Evolutionary conservation across 768 basidiomycete genomes (phyloP), one percentile per base, ranked within the genome.

Genomic region (Lentinus tigrinus): DNA sequence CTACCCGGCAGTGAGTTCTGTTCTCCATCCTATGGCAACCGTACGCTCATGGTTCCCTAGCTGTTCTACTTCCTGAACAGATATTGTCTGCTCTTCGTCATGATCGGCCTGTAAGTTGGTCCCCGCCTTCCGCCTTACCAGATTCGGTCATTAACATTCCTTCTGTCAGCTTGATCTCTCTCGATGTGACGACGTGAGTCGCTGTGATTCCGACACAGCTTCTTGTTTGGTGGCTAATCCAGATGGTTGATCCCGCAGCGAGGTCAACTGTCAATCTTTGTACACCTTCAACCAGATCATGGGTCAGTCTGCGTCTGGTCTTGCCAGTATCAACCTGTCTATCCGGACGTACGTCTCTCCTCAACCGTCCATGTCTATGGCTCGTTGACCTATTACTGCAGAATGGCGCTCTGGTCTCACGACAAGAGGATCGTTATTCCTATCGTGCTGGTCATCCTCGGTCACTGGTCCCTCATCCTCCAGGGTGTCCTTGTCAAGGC

Each of bases 401-500:
- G 81, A 3, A 82, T 88, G 69, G 88, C 87, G 19, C 80, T 89
- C 23, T 89, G 86, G 86, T 80, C 79, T 11, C 80, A 84, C 42
- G 79, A 81, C 55, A 72, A 73, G 59, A 82, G 77, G 64, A 74
- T 89, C 60, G 71, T 85, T 28, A 70, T 74, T 6, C 60, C 77
- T 16, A 72, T 89, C 19, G 65, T 83, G 6, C 21, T 83, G 36
- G 66, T 88, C 52, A 83, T 85, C 49, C 73, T 88, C n/a, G 87
- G 87, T 3, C 87, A 88, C 65, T 89, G 87, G 87, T 85, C 85
- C 1, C 73, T 89, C 51, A 82, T 89, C 59, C 74, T 89, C 23
- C 87, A 88, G 73, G 85, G 86, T 26, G 77, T 87, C 9, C 76
- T 82, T 24, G 69, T 89, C 14, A 83, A 77, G 43, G 85, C 84